A percentile compares a stretch with the other conserved stretches of the same genome.
These are phyloP conservation scores for Pythium rishiriense DNA, from an alignment of 352 stramenopile genomes.

Conservation along the genomic window DNA sequence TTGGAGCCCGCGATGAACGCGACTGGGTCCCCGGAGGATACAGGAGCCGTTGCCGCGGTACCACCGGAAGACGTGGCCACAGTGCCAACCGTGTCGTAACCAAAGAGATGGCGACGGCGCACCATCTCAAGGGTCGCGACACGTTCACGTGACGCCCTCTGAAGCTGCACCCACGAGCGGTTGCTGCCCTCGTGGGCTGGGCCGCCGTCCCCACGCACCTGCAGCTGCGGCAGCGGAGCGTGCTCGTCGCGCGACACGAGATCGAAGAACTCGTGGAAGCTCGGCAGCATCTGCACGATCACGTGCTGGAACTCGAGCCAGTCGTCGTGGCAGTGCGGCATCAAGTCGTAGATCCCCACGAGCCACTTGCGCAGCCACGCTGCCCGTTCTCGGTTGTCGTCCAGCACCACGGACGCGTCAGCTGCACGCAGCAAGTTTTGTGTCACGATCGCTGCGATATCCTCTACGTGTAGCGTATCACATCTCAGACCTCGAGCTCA, in stretches of 20 bases:
- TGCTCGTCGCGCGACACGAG: constrained; percentile 19
- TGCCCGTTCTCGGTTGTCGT: constrained; percentile 9
- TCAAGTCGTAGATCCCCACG: constrained; percentile 27
- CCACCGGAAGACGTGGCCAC: not conserved
- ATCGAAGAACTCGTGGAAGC: constrained; percentile 33
- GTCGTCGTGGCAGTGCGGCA: constrained; percentile 30
- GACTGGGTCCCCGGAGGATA: constrained; percentile 26
- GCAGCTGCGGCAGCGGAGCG: constrained; percentile 15
- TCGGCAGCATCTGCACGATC: constrained; percentile 32
- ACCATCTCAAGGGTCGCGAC: constrained; percentile 49
- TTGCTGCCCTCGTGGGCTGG: constrained; percentile 30
- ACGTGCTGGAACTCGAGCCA: constrained; percentile 38
- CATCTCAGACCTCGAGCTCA: not conserved
- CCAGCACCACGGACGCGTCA: not conserved
- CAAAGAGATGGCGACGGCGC: constrained; percentile 60
- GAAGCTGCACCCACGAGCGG: constrained; percentile 30
- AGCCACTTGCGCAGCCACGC: constrained; percentile 27
- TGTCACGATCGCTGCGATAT: constrained; percentile 26
- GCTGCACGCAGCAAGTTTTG: constrained; percentile 14
- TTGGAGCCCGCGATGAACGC: constrained; percentile 61
- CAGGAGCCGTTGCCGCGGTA: not conserved
- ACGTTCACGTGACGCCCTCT: constrained; percentile 26
- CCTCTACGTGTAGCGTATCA: constrained; percentile 13
- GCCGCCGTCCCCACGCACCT: not conserved
- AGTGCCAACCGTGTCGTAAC: constrained; percentile 48